Percentiles rank a stretch among this genome's conserved stretches.
Conservation (phyloP, 768 basidiomycete genomes). For the Phlebiopsis gigantea region DNA sequence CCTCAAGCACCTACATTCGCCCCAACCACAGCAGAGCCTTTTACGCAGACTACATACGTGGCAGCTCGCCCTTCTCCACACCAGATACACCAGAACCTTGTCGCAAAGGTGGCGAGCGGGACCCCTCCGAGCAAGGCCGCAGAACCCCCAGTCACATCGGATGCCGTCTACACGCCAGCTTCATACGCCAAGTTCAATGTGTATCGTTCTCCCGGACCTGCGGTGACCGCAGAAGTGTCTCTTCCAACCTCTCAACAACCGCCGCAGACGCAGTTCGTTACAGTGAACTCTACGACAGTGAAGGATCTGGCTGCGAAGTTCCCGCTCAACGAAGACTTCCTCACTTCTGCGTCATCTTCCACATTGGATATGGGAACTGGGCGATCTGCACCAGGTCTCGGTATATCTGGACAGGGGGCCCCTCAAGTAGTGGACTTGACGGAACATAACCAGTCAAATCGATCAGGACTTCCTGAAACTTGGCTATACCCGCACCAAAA, state of each 20-base stretch:
- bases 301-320: slow-evolving; percentile 10
- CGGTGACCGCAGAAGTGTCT: slow-evolving; percentile 9
- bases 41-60: not conserved
- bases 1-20: not conserved
- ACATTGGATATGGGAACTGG: slow-evolving; percentile 5
- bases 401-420: not conserved
- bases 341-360: slow-evolving; percentile 11
- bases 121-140: not conserved
- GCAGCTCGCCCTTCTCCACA: not conserved
- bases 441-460: not conserved
- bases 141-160: not conserved
- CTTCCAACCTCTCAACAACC: slow-evolving; percentile 2
- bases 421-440: not conserved
- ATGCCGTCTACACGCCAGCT: not conserved
- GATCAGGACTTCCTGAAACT: not conserved
- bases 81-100: not conserved
- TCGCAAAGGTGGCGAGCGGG: not conserved
- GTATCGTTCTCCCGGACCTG: slow-evolving; percentile 7
- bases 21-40: not conserved
- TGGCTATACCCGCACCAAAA: not conserved
- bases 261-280: not conserved
- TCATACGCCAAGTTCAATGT: slow-evolving; percentile 11
- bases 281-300: not conserved
- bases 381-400: not conserved
- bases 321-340: slow-evolving; percentile 14